phyloP scores from a whole-genome alignment of 805 yeast genomes.

The Zygoascus flipseniorum region DNA sequence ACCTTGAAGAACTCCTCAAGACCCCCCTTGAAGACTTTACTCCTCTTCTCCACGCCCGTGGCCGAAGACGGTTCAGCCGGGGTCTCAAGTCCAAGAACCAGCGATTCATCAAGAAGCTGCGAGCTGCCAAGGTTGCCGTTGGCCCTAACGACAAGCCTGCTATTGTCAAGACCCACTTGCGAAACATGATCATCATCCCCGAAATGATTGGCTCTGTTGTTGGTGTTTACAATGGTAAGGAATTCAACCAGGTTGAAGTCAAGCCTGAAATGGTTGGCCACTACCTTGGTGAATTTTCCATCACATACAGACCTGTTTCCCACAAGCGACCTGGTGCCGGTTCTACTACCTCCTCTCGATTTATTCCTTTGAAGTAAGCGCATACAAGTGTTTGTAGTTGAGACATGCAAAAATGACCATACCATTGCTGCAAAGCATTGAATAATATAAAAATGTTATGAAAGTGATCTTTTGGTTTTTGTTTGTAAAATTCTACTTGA shows the following conservation, averaged over 20 bases:
- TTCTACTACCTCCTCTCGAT: slow-evolving; percentile 55
- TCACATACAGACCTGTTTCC: slow-evolving; percentile 98
- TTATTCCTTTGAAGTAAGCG: slow-evolving; percentile 59
- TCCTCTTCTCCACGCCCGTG: slow-evolving; percentile 95
- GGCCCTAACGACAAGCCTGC: slow-evolving; percentile 91
- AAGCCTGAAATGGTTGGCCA: slow-evolving; percentile 99
- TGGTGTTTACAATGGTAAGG: slow-evolving; percentile 99
- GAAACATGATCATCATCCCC: slow-evolving; percentile 98
- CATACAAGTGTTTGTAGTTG: not conserved
- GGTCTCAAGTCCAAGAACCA: slow-evolving; percentile 93
- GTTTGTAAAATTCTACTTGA: no score
- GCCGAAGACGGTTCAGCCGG: slow-evolving; percentile 98
- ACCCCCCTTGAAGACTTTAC: slow-evolving; percentile 95
- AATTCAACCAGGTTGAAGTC: slow-evolving; percentile 97
- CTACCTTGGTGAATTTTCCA: slow-evolving; percentile 99
- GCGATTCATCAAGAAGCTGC: slow-evolving; percentile 94
- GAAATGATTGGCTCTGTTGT: slow-evolving; percentile 99
- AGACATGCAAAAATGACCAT: not conserved
- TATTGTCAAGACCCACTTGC: slow-evolving; percentile 96
- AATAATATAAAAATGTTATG: not conserved
- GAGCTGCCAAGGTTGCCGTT: slow-evolving; percentile 85
- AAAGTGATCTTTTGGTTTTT: no score
- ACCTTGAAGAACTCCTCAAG: slow-evolving; percentile 86
- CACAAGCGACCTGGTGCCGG: slow-evolving; percentile 95
- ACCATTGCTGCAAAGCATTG: not conserved